Conservation (phyloP, 805 yeast species). For the Candida chilensis region DNA sequence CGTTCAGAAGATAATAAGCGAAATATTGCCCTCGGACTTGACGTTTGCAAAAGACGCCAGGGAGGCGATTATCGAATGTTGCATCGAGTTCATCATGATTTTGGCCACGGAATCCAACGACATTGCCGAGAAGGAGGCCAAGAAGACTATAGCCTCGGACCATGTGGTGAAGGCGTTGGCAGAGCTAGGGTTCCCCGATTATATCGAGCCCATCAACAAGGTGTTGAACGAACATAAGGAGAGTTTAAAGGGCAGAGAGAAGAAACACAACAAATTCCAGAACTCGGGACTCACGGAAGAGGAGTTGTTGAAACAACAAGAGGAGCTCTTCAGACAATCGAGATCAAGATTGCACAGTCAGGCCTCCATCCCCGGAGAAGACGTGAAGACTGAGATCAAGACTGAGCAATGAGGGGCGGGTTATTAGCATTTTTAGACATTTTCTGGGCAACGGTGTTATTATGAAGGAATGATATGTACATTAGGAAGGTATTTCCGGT, state of each 20-base stretch:
- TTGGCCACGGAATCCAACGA: constrained; percentile 90
- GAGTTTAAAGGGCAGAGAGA: constrained; percentile 78
- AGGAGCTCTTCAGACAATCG: constrained; percentile 77
- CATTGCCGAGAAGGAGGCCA: constrained; percentile 91
- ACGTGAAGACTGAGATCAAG: not conserved
- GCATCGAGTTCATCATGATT: constrained; percentile 93
- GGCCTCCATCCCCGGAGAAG: not conserved
- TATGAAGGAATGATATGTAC: no score
- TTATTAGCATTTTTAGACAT: no score
- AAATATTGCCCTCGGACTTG: constrained; percentile 80
- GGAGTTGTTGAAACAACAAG: constrained; percentile 86
- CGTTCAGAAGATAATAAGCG: constrained; percentile 89
- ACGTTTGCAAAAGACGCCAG: constrained; percentile 89
- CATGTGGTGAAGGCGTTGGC: constrained; percentile 87
- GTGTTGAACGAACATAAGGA: constrained; percentile 84
- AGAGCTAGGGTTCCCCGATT: constrained; percentile 81
- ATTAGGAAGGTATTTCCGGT: no score
- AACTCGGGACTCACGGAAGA: constrained; percentile 89
- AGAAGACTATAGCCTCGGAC: constrained; percentile 94
- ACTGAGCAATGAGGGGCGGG: not conserved
- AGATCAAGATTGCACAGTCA: constrained; percentile 49
- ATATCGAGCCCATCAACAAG: constrained; percentile 72
- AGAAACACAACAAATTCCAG: constrained; percentile 87
- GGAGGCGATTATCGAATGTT: constrained; percentile 91
- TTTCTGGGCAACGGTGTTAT: no score